Conservation (phyloP, 345 rosid species). For the Rubroshorea leprosula region DNA sequence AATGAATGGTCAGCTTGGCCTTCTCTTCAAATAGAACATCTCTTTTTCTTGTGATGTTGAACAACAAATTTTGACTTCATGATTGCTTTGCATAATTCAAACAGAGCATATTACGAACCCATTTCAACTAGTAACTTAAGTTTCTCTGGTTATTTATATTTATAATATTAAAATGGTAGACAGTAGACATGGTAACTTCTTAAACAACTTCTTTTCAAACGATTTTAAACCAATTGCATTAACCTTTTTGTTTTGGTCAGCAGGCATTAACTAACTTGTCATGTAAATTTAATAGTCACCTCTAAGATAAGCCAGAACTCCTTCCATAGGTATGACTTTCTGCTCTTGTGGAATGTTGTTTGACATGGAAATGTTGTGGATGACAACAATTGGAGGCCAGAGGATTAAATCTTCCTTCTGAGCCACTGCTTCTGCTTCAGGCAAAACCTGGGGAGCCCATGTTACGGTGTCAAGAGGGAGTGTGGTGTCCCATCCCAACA, state of each 20-base stretch:
- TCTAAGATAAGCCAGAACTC: conserved; percentile 31
- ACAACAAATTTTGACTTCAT: no score
- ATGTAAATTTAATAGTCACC: conserved; percentile 27
- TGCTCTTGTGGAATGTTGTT: conserved; percentile 26
- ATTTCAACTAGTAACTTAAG: no score
- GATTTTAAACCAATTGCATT: background rate
- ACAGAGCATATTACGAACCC: no score
- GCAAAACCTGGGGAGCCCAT: conserved; percentile 29
- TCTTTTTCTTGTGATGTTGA: no score
- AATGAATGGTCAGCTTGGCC: no score
- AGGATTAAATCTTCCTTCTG: conserved; percentile 50
- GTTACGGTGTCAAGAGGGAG: conserved; percentile 18
- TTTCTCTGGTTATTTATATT: no score
- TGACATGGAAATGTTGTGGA: conserved; percentile 42
- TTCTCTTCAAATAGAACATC: no score
- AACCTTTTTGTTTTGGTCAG: no score
- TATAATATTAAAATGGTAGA: no score
- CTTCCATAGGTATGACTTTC: conserved; percentile 31
- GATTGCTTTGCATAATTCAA: no score
- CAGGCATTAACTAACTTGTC: background rate
- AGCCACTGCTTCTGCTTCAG: conserved; percentile 32
- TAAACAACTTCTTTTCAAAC: background rate
- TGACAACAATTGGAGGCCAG: conserved; percentile 50
- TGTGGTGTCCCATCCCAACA: conserved; percentile 43
- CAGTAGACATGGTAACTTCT: background rate